Evolutionary conservation across 805 yeast species (phyloP).

Genomic region (Nakazawaea ernobii): DNA sequence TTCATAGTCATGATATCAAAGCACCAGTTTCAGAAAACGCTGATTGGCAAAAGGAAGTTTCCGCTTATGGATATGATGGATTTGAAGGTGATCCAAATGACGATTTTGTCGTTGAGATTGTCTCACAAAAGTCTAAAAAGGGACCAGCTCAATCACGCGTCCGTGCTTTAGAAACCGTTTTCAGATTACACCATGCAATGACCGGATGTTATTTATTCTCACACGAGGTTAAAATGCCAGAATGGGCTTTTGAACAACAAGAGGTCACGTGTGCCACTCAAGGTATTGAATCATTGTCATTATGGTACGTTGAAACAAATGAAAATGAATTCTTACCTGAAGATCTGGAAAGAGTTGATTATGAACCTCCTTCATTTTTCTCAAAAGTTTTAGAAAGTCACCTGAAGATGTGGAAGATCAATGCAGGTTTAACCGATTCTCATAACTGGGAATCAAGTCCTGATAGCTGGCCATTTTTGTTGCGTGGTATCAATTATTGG

Average conservation of each 20-base stretch:
- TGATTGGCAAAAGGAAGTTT: slow-evolving; percentile 83
- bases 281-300: slow-evolving; percentile 53
- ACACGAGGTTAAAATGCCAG: slow-evolving; percentile 69
- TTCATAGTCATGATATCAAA: slow-evolving; percentile 80
- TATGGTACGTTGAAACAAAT: slow-evolving; percentile 75
- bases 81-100: slow-evolving; percentile 82
- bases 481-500: slow-evolving; percentile 84
- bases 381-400: slow-evolving; percentile 63
- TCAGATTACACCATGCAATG: slow-evolving; percentile 75
- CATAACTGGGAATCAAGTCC: slow-evolving; percentile 74
- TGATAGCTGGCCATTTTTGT: slow-evolving; percentile 65
- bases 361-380: slow-evolving; percentile 47
- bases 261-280: slow-evolving; percentile 78
- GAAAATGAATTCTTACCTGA: slow-evolving; percentile 39
- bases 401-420: slow-evolving; percentile 71
- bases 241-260: slow-evolving; percentile 81
- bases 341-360: slow-evolving; percentile 44
- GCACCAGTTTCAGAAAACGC: slow-evolving; percentile 63
- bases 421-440: slow-evolving; percentile 60
- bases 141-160: slow-evolving; percentile 51
- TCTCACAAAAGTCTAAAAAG: slow-evolving; percentile 40
- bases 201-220: slow-evolving; percentile 73
- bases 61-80: slow-evolving; percentile 71
- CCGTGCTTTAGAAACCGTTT: slow-evolving; percentile 62
- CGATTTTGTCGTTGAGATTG: slow-evolving; percentile 74